Percentiles rank a stretch among this genome's conserved stretches.
Evolutionary conservation across 1,284 basidiomycete species (phyloP).

Genomic region (Cystobasidium sp.): DNA sequence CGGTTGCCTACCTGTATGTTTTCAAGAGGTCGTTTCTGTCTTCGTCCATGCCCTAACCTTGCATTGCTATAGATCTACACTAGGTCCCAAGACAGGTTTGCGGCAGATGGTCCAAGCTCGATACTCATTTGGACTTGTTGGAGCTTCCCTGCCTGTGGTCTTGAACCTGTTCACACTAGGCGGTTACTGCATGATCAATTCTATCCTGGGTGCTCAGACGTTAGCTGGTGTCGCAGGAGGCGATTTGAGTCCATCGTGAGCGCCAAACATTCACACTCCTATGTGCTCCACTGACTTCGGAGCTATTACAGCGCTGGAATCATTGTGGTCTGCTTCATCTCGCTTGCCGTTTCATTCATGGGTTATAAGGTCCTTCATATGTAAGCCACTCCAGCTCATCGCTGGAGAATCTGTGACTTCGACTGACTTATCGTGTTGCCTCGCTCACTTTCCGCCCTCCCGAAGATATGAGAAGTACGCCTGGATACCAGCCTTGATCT

Average conservation of each 20-base stretch:
- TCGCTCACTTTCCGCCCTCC: no score
- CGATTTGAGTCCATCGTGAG: conserved; percentile 32
- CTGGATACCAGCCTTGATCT: conserved; percentile 56
- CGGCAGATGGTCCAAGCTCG: conserved; percentile 84
- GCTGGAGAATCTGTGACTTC: no score
- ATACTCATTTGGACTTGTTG: conserved; percentile 69
- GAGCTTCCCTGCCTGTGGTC: conserved; percentile 68
- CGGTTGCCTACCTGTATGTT: conserved; percentile 65
- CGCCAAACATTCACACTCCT: neutral
- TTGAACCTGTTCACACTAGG: conserved; percentile 68
- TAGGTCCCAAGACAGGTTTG: conserved; percentile 82
- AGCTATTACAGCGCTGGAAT: conserved; percentile 73
- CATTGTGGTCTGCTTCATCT: conserved; percentile 77
- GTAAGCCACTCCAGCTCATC: no score
- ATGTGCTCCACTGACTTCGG: neutral
- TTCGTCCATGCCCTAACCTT: neutral
- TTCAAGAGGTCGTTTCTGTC: neutral
- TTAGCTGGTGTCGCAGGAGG: conserved; percentile 70
- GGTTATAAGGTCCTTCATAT: conserved; percentile 70
- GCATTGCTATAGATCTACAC: conserved; percentile 61
- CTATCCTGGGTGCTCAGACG: conserved; percentile 76
- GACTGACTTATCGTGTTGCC: no score
- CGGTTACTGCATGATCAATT: conserved; percentile 77
- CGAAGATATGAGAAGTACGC: conserved; percentile 54
- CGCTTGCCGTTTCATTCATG: conserved; percentile 78